Conservation (phyloP, 75 land plant genomes). For the Pinus taeda region DNA sequence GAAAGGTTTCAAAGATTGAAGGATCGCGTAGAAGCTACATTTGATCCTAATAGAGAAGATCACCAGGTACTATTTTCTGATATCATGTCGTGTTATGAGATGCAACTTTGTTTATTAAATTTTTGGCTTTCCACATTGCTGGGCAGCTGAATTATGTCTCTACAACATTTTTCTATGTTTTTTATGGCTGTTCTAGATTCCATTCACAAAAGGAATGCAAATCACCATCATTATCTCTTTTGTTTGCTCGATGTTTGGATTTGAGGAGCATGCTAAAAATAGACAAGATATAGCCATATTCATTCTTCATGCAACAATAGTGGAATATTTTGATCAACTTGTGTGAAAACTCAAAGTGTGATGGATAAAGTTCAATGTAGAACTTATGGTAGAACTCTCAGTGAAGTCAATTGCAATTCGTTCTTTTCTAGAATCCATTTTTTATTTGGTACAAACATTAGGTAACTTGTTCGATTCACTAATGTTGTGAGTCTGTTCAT, state of each 20-base stretch:
- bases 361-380: too few relatives aligned
- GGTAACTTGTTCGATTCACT: neutral
- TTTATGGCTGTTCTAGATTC: neutral
- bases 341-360: too few relatives aligned
- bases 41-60: slow-evolving; percentile 46
- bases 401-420: neutral
- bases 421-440: neutral
- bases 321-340: too few relatives aligned
- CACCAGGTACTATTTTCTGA: slow-evolving; percentile 21
- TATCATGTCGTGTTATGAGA: neutral
- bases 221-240: neutral
- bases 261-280: neutral
- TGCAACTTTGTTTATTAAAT: neutral
- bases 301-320: too few relatives aligned
- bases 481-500: neutral
- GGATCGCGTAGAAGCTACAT: slow-evolving; percentile 42
- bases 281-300: neutral
- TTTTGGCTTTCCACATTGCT: neutral
- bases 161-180: neutral
- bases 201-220: neutral
- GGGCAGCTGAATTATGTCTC: neutral
- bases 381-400: too few relatives aligned
- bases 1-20: slow-evolving; percentile 52
- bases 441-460: neutral
- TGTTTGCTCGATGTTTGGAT: neutral